Base-by-base conservation (phyloP, 495 filamentous ascomycete genomes). In the Pseudomonodictys pantanalensis region DNA sequence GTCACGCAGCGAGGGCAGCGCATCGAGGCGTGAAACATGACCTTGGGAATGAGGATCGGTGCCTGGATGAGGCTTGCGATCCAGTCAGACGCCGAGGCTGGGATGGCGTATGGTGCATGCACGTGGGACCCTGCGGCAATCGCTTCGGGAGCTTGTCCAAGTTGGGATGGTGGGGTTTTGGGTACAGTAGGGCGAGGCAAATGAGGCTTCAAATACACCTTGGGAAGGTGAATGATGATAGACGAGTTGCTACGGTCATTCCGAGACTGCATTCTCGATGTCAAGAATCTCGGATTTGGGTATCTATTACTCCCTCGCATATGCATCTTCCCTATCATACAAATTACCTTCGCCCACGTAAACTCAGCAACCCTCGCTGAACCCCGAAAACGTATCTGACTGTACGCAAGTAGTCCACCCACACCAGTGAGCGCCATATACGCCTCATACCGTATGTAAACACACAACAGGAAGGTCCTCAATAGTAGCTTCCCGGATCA, bases 41-140 rank as follows among this genome's bases (percentile, higher is more conserved):
- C n/a, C n/a, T n/a, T n/a, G n/a, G n/a, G n/a, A 15, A 52, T 65
- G 51, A 60, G 43, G 56, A 65, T 60, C 62, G 50, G 28, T 64
- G 53, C 54, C 50, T 35, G 43, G 20, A 18, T 49, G 48, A 55
- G 60, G 39, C 46, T 29, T 12, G 22, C n/a, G 44, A 41, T 23
- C 62, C 62, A 65, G 56, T 59, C 26, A 65, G 41, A 43, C 24
- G 49, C 38, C 1, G 47, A 25, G 42, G 24, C 20, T 12, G 38
- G 4, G 38, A 38, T 10, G 44, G 10, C 30, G 29, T 26, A n/a
- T 46, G 5, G 24, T 23, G 23, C 12, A 22, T 17, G 61, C 55
- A 58, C 61, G 55, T 64, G 61, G 48, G 56, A 39, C 61, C 60
- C 60, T 63, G 59, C 52, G 38, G 53, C 29, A 35, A 7, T 12